Percentiles rank a stretch among this genome's conserved stretches.
These are phyloP conservation scores for Parietaria judaica DNA, from an alignment of 306 rosid genomes.

Conservation along the genomic window DNA sequence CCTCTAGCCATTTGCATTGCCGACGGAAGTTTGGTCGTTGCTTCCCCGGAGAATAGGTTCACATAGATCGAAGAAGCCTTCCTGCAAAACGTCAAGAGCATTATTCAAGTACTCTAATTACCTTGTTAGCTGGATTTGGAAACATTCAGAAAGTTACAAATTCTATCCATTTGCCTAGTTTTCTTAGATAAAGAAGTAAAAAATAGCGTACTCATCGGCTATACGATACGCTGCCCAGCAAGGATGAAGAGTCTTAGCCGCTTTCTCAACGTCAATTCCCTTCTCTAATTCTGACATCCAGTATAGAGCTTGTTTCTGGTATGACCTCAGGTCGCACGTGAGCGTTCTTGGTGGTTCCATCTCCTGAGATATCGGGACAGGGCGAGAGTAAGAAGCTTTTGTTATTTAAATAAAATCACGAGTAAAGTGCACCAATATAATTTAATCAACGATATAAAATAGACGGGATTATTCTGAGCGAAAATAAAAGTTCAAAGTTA, in stretches of 20 bases:
- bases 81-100: slow-evolving; percentile 26
- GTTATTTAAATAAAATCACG: too few species aligned
- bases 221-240: slow-evolving; percentile 79
- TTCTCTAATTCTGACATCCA: slow-evolving; percentile 84
- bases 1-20: slow-evolving; percentile 81
- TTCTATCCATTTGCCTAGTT: neutral
- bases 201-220: slow-evolving; percentile 48
- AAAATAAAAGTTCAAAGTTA: too few species aligned
- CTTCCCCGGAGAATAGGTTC: slow-evolving; percentile 72
- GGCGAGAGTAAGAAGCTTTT: neutral
- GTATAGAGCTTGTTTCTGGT: slow-evolving; percentile 81
- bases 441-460: neutral
- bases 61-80: slow-evolving; percentile 53
- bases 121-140: neutral
- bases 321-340: slow-evolving; percentile 54
- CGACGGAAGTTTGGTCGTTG: slow-evolving; percentile 50
- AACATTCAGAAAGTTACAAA: neutral
- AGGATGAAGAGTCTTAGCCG: slow-evolving; percentile 62
- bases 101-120: neutral
- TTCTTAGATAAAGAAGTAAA: neutral
- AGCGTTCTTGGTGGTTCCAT: slow-evolving; percentile 54
- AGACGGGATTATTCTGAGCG: too few species aligned
- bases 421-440: neutral
- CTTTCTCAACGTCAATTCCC: slow-evolving; percentile 46
- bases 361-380: slow-evolving; percentile 38